Base-by-base conservation (phyloP, 495 filamentous ascomycete species). In the Xylaria bambusicola region DNA sequence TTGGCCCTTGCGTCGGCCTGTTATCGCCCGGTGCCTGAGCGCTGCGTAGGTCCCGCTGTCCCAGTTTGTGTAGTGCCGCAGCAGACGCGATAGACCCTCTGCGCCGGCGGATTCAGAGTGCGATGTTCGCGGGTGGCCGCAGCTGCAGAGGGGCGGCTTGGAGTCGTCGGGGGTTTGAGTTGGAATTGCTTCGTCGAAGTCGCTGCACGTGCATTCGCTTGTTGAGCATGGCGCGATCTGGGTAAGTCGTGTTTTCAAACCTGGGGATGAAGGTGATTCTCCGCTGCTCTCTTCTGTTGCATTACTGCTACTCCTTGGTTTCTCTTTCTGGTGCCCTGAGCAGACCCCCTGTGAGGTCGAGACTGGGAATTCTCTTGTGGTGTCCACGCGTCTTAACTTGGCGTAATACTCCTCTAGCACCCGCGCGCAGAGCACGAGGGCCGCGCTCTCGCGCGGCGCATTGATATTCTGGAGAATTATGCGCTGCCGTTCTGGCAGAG, bases 341-440 rank as follows among this genome's bases (percentile, higher is more conserved):
- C 29, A 21, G 5, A 26, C 12, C 10, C 29, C 10, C 29, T 33
- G 29, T 5, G 29, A 33, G 5, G 29, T 33, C 29, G 29, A 33
- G 29, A 10, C n/a, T n/a, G n/a, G n/a, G n/a, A n/a, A n/a, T n/a
- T n/a, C n/a, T n/a, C n/a, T 27, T n/a, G 2, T 6, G 1, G 21
- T 24, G 50, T 41, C 50, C 15, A 40, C 7, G 15, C 40, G 33
- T 26, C 23, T 15, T 1, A 52, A 23, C 35, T 23, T 35, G 6
- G 35, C 50, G 23, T 52, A 52, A 9, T 52, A 52, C 0, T 41
- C 35, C 20, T 27, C 50, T 13, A 52, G 35, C 23, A 52, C 50
- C 12, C 50, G 50, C 21, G 33, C 50, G 50, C 50, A 52, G 35
- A 52, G 50, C 5, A 41, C 33, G 50, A 52, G 50, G 21, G 50